A percentile compares a stretch with the other conserved stretches of the same genome.
Evolutionary conservation across 2,329 filamentous ascomycete genomes (phyloP).

Genomic region (Cylindrodendrum hubeiense): DNA sequence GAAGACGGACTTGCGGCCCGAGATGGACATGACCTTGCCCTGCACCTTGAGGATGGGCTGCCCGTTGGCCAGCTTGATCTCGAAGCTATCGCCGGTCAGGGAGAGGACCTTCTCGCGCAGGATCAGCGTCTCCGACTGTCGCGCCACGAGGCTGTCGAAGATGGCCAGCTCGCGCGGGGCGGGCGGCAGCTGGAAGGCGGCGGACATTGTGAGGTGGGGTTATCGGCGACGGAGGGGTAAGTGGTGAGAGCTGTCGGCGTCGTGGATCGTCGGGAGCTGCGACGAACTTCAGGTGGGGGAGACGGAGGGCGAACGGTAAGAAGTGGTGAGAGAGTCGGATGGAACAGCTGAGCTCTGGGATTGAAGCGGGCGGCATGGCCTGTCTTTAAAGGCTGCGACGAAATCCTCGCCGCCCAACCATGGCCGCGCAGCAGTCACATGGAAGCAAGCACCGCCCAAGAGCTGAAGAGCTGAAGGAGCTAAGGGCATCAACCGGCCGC

Average conservation of each 20-base stretch:
- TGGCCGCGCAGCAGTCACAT: neutral
- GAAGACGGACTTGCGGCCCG: slow-evolving; percentile 66
- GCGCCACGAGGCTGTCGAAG: slow-evolving; percentile 54
- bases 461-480: neutral
- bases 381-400: neutral
- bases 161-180: slow-evolving; percentile 53
- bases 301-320: neutral
- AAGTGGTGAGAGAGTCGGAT: neutral
- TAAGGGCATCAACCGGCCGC: neutral
- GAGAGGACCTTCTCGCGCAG: slow-evolving; percentile 74
- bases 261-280: neutral
- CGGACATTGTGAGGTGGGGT: slow-evolving; percentile 8
- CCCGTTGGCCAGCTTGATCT: slow-evolving; percentile 68
- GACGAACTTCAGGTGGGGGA: neutral
- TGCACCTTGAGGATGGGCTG: slow-evolving; percentile 67
- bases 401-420: neutral
- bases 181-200: slow-evolving; percentile 43
- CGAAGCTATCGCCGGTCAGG: slow-evolving; percentile 73
- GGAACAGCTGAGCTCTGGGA: neutral
- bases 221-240: neutral
- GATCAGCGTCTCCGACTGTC: slow-evolving; percentile 61
- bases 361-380: neutral
- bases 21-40: slow-evolving; percentile 65
- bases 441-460: neutral
- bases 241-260: neutral